Conservation (phyloP, 2,329 filamentous ascomycete genomes). For the Aureobasidium sp. region DNA sequence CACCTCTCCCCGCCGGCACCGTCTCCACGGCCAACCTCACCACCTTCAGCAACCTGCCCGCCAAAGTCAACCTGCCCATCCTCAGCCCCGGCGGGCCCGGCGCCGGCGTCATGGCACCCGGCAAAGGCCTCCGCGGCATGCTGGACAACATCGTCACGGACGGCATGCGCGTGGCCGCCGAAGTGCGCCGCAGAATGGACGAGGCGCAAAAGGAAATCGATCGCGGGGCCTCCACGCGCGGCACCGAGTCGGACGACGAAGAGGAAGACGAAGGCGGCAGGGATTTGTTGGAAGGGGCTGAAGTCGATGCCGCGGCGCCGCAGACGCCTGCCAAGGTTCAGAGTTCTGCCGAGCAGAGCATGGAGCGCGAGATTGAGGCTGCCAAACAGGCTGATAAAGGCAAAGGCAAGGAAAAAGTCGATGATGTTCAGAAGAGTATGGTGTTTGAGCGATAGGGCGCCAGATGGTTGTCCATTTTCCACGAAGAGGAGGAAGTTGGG, state of each 20-base stretch:
- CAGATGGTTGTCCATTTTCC: not conserved
- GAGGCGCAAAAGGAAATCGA: conserved; percentile 91
- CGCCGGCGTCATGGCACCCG: conserved; percentile 53
- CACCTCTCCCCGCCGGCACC: conserved; percentile 42
- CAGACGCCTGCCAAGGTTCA: not conserved
- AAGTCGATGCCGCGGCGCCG: conserved; percentile 30
- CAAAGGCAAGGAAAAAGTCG: conserved; percentile 26
- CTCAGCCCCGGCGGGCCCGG: conserved; percentile 28
- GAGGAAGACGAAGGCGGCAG: conserved; percentile 61
- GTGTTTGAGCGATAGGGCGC: conserved; percentile 28
- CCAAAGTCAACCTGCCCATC: conserved; percentile 18
- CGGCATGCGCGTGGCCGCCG: conserved; percentile 89
- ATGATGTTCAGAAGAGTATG: conserved; percentile 29
- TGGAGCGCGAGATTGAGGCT: conserved; percentile 15
- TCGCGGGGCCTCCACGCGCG: conserved; percentile 62
- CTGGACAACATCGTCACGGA: conserved; percentile 97
- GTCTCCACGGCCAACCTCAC: conserved; percentile 64
- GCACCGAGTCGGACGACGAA: conserved; percentile 51
- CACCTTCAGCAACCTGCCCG: conserved; percentile 70
- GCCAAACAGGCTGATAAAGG: conserved; percentile 20
- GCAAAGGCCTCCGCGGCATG: conserved; percentile 80
- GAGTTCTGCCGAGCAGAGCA: not conserved
- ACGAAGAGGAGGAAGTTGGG: not conserved
- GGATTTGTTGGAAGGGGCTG: conserved; percentile 45
- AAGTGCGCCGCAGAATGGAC: conserved; percentile 88